A percentile compares a stretch with the other conserved stretches of the same genome.
These are phyloP conservation scores for Aspergillus nidulans DNA, from an alignment of 495 filamentous ascomycete species.

Conservation along the genomic window DNA sequence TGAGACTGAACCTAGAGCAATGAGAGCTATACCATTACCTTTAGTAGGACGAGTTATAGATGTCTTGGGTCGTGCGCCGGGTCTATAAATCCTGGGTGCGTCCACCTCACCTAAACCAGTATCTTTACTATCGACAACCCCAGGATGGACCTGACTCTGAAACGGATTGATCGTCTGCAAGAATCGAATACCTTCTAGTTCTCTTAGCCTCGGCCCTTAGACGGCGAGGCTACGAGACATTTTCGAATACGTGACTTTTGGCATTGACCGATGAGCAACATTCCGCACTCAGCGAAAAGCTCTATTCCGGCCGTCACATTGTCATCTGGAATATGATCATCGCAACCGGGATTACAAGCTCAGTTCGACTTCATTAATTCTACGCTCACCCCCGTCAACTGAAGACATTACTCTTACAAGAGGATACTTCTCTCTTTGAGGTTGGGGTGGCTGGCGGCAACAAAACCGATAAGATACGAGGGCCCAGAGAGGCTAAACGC, in stretches of 20 bases:
- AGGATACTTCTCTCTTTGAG: background rate
- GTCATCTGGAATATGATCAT: background rate
- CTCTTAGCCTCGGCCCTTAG: background rate
- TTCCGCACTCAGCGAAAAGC: slow-evolving; percentile 3
- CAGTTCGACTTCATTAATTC: background rate
- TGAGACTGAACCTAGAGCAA: background rate
- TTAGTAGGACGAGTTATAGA: background rate
- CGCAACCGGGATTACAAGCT: background rate
- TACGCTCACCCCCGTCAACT: background rate
- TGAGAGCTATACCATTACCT: background rate
- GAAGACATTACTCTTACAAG: background rate
- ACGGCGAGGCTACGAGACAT: background rate
- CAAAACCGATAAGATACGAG: slow-evolving; percentile 5
- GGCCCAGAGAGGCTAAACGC: slow-evolving; percentile 9
- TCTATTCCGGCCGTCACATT: slow-evolving; percentile 4
- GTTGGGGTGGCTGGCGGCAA: slow-evolving; percentile 1
- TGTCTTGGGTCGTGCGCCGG: background rate
- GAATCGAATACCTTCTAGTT: background rate
- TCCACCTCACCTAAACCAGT: background rate
- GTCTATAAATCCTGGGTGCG: background rate
- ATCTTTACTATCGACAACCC: background rate
- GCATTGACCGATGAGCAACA: background rate
- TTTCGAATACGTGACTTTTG: background rate
- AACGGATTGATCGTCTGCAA: background rate
- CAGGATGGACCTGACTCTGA: background rate